A percentile compares a stretch with the other conserved stretches of the same genome.
These are phyloP conservation scores for Plasmodium cynomolgi DNA, from an alignment of 169 alveolate genomes.

Conservation along the genomic window DNA sequence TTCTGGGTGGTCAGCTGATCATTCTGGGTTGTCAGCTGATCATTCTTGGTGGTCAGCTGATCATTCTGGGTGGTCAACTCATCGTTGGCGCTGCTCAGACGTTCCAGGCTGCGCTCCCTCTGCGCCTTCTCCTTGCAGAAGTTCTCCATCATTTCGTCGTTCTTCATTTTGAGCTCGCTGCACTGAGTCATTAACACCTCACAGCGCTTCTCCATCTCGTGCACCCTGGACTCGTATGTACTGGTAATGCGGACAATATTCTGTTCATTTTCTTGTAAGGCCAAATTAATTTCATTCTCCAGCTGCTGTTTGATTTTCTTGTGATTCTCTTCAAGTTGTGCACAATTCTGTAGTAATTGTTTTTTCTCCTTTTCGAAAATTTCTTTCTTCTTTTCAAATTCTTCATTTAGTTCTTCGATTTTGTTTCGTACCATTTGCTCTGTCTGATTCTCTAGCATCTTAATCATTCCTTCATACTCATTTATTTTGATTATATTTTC, in stretches of 20 bases:
- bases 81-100: neutral
- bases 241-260: conserved; percentile 10
- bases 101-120: neutral
- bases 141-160: conserved; percentile 35
- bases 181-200: conserved; percentile 27
- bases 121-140: conserved; percentile 8
- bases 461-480: conserved; percentile 70
- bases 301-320: conserved; percentile 20
- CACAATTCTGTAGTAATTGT: conserved; percentile 35
- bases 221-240: conserved; percentile 6
- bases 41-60: neutral
- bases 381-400: conserved; percentile 55
- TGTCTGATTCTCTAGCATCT: conserved; percentile 51
- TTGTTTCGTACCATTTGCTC: conserved; percentile 41
- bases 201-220: conserved; percentile 21
- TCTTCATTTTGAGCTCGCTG: conserved; percentile 30
- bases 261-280: conserved; percentile 30
- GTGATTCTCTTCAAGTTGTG: neutral
- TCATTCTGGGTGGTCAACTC: neutral
- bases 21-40: conserved; percentile 26
- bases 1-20: neutral
- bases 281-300: neutral
- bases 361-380: conserved; percentile 55
- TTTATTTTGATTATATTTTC: conserved; percentile 73
- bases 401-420: conserved; percentile 69